phyloP scores from a whole-genome alignment of 192 early-diverging fungal genomes.

The Paraglomus brasilianum region DNA sequence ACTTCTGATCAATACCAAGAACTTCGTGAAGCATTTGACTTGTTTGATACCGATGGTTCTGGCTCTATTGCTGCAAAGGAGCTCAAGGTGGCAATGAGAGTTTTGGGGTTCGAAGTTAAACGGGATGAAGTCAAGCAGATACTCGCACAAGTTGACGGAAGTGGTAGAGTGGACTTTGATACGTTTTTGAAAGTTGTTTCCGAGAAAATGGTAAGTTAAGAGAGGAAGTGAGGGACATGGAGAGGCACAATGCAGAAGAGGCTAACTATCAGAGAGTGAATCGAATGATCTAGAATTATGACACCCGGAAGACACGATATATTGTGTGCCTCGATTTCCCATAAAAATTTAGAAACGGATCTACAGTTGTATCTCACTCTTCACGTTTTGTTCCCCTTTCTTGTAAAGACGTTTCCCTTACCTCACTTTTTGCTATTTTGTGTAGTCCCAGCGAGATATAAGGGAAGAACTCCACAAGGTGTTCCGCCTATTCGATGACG shows the following conservation, averaged over 20 bases:
- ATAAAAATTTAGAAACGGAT: no score
- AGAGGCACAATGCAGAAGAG: no score
- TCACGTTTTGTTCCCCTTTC: no score
- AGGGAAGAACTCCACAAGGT: slow-evolving; percentile 71
- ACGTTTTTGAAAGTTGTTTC: slow-evolving; percentile 53
- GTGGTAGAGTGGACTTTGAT: slow-evolving; percentile 47
- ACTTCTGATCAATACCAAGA: slow-evolving; percentile 67
- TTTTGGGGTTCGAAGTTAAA: slow-evolving; percentile 52
- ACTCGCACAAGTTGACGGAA: slow-evolving; percentile 40
- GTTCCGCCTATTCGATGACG: slow-evolving; percentile 81
- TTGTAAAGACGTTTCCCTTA: no score
- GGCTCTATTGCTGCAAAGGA: slow-evolving; percentile 65
- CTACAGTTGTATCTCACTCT: no score
- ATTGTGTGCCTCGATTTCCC: no score
- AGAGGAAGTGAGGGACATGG: background rate
- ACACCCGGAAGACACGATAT: no score
- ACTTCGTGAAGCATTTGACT: slow-evolving; percentile 58
- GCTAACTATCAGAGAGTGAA: no score
- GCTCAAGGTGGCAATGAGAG: slow-evolving; percentile 68
- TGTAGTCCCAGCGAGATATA: slow-evolving; percentile 62
- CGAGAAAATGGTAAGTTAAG: slow-evolving; percentile 55
- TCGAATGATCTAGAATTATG: no score
- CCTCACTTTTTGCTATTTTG: no score
- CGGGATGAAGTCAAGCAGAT: slow-evolving; percentile 50
- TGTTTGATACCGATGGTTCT: slow-evolving; percentile 66